Percentiles rank a stretch among this genome's conserved stretches.
Evolutionary conservation across 2,329 filamentous ascomycete genomes (phyloP).

Genomic region (Orbilia ellipsospora): DNA sequence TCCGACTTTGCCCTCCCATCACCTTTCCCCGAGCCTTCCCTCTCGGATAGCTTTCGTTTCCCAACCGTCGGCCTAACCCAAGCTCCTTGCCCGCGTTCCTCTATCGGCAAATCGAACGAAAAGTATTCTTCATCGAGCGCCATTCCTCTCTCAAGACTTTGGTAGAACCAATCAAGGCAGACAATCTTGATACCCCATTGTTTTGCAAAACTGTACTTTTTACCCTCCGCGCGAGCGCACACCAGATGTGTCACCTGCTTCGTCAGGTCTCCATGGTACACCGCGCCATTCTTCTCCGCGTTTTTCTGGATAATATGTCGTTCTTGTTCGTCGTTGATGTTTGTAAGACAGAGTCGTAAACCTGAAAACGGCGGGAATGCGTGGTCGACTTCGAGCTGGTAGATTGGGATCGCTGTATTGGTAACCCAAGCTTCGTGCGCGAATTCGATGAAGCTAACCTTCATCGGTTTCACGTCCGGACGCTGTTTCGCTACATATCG

Average conservation of each 20-base stretch:
- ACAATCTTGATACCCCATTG: conserved; percentile 84
- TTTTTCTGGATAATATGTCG: conserved; percentile 76
- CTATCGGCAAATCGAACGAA: conserved; percentile 73
- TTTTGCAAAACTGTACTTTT: conserved; percentile 89
- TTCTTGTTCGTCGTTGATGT: conserved; percentile 73
- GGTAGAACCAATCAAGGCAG: conserved; percentile 83
- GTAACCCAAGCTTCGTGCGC: conserved; percentile 82
- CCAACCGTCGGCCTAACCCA: conserved; percentile 69
- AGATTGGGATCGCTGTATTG: conserved; percentile 79
- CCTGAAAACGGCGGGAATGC: conserved; percentile 72
- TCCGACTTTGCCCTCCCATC: conserved; percentile 47
- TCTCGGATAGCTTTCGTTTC: conserved; percentile 67
- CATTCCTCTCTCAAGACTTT: conserved; percentile 87
- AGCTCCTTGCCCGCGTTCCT: conserved; percentile 76
- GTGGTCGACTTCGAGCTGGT: conserved; percentile 74
- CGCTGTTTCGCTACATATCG: conserved; percentile 91
- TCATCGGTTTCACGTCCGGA: conserved; percentile 84
- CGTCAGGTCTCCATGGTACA: conserved; percentile 87
- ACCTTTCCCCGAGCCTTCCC: conserved; percentile 60
- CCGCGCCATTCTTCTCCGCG: conserved; percentile 77
- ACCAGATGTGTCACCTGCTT: conserved; percentile 88
- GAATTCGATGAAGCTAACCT: conserved; percentile 84
- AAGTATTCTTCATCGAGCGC: conserved; percentile 88
- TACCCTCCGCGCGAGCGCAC: conserved; percentile 79
- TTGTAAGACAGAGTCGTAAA: conserved; percentile 75